Percentiles rank a stretch among this genome's conserved stretches.
phyloP scores from a whole-genome alignment of 1,284 basidiomycete species.

The Ganoderma lucidum region DNA sequence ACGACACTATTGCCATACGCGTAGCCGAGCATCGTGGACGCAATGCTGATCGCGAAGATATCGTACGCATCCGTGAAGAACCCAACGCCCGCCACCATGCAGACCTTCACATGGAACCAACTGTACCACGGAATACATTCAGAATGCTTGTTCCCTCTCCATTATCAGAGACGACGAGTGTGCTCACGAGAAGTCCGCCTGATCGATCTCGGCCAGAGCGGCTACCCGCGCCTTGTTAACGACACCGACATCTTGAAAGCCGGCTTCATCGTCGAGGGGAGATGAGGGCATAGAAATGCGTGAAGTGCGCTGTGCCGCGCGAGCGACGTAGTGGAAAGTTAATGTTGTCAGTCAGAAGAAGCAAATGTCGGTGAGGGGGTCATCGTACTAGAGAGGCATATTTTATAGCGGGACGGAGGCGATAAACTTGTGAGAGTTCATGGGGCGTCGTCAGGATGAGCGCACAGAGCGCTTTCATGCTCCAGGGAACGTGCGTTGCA shows the following conservation, averaged over 20 bases:
- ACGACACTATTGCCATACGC: slow-evolving; percentile 60
- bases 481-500: background rate
- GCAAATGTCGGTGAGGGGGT: background rate
- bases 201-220: slow-evolving; percentile 64
- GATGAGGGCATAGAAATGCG: background rate
- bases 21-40: slow-evolving; percentile 77
- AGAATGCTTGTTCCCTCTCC: background rate
- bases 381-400: background rate
- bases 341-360: background rate
- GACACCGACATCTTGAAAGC: slow-evolving; percentile 19
- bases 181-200: slow-evolving; percentile 57
- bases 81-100: slow-evolving; percentile 78
- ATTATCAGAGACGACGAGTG: background rate
- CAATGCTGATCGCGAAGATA: slow-evolving; percentile 81
- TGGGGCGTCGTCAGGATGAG: background rate
- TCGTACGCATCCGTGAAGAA: slow-evolving; percentile 88
- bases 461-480: background rate
- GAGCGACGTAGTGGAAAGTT: background rate
- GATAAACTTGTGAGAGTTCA: background rate
- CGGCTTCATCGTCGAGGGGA: background rate
- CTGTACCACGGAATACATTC: slow-evolving; percentile 26
- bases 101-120: slow-evolving; percentile 71
- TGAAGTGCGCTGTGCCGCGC: background rate
- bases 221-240: slow-evolving; percentile 45
- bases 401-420: background rate